These are phyloP conservation scores for Beauveria sp. DNA, from an alignment of 2,329 filamentous ascomycete genomes.

Conservation along the genomic window DNA sequence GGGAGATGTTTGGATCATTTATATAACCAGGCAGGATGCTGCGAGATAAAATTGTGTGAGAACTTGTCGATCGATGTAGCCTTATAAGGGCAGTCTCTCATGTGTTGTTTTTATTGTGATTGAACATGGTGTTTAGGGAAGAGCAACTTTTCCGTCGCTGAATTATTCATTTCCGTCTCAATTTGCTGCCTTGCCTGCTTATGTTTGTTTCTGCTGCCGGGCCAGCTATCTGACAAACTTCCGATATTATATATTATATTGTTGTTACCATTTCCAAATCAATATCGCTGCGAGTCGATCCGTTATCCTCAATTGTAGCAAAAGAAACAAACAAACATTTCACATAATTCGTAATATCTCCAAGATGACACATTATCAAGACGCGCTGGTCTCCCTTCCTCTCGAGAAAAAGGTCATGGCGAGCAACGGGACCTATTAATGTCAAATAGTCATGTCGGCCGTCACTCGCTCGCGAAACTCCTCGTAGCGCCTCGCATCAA, in stretches of 20 bases:
- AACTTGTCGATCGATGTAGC: background rate
- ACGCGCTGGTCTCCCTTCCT: background rate
- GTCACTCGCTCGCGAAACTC: constrained; percentile 43
- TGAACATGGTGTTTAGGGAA: background rate
- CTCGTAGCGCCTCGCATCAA: constrained; percentile 46
- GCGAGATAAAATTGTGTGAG: background rate
- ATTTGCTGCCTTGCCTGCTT: background rate
- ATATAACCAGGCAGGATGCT: background rate
- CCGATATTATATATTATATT: constrained; percentile 8
- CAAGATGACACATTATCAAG: background rate
- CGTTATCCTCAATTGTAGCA: background rate
- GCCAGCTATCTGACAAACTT: background rate
- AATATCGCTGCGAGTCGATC: background rate
- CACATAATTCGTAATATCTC: background rate
- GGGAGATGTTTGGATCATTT: background rate
- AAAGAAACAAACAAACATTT: background rate
- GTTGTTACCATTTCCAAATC: background rate
- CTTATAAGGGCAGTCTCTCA: background rate
- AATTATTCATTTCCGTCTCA: background rate
- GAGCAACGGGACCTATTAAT: background rate
- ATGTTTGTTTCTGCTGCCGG: background rate
- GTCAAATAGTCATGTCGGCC: constrained; percentile 34
- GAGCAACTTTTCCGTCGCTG: background rate
- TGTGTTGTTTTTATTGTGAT: background rate
- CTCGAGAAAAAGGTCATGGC: background rate